Conservation (phyloP, 345 rosid species). For the Corchorus capsularis region DNA sequence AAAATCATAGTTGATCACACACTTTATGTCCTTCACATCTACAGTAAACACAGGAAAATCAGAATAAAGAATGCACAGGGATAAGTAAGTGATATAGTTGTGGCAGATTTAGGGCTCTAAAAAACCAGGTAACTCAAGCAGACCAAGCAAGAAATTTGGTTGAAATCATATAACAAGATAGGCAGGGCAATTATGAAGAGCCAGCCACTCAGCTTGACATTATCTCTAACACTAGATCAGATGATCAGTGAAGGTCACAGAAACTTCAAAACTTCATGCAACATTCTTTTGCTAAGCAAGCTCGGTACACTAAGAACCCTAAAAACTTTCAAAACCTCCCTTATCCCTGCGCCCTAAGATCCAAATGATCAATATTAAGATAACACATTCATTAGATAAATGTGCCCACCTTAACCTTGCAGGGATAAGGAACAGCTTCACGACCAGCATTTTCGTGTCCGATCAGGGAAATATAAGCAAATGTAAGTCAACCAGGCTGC, state of each 20-base stretch:
- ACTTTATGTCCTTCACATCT: constrained; percentile 99
- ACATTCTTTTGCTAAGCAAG: constrained; percentile 7
- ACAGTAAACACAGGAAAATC: constrained; percentile 32
- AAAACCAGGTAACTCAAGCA: constrained; percentile 2
- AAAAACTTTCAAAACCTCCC: constrained; percentile 39
- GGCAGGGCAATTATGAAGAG: neutral
- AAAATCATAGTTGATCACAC: constrained; percentile 96
- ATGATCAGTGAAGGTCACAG: neutral
- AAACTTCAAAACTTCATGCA: constrained; percentile 2
- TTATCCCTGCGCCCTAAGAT: constrained; percentile 93
- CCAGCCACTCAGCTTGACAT: neutral
- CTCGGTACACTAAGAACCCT: constrained; percentile 11
- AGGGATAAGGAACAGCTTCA: constrained; percentile 88
- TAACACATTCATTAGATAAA: constrained; percentile 78
- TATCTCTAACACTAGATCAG: neutral
- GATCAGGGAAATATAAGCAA: constrained; percentile 35
- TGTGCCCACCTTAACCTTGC: constrained; percentile 99
- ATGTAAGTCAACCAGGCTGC: constrained; percentile 93
- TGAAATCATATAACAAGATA: neutral
- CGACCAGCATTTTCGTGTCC: constrained; percentile 44
- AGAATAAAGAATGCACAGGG: constrained; percentile 4
- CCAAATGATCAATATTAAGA: constrained; percentile 66
- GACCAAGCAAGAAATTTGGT: neutral
- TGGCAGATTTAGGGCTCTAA: neutral
- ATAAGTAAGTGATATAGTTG: constrained; percentile 1